A percentile compares a stretch with the other conserved stretches of the same genome.
Conservation (phyloP, 805 yeast genomes). For the Monosporozyma servazzii region DNA sequence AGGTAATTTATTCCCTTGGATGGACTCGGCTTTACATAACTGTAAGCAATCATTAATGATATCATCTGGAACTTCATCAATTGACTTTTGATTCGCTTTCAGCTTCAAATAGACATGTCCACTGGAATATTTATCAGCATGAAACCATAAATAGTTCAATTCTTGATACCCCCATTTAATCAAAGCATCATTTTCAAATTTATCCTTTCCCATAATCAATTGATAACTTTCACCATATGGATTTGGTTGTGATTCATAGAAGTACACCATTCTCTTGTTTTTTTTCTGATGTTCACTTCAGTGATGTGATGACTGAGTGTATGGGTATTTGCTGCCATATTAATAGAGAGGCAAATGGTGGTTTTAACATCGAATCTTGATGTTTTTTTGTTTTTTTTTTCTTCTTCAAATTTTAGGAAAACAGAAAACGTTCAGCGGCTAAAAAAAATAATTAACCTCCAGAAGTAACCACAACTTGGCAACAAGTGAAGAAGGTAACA, state of each 20-base stretch:
- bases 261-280: constrained; percentile 18
- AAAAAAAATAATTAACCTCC: constrained; percentile 1
- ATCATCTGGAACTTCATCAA: constrained; percentile 43
- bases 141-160: constrained; percentile 61
- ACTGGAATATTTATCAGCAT: constrained; percentile 65
- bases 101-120: constrained; percentile 68
- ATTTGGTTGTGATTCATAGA: constrained; percentile 20
- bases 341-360: background rate
- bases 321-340: background rate
- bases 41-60: constrained; percentile 54
- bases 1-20: constrained; percentile 62
- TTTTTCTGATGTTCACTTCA: background rate
- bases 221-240: constrained; percentile 13
- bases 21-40: constrained; percentile 67
- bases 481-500: background rate
- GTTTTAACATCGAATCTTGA: background rate
- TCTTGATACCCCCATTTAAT: constrained; percentile 56
- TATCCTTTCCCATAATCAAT: constrained; percentile 57
- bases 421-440: constrained; percentile 8
- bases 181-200: constrained; percentile 54
- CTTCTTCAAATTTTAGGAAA: too few relatives aligned
- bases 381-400: background rate
- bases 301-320: background rate
- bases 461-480: background rate
- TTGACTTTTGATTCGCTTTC: constrained; percentile 35